These are phyloP conservation scores for Capsaspora owczarzaki DNA, from an alignment of 78 protist species.

Conservation along the genomic window DNA sequence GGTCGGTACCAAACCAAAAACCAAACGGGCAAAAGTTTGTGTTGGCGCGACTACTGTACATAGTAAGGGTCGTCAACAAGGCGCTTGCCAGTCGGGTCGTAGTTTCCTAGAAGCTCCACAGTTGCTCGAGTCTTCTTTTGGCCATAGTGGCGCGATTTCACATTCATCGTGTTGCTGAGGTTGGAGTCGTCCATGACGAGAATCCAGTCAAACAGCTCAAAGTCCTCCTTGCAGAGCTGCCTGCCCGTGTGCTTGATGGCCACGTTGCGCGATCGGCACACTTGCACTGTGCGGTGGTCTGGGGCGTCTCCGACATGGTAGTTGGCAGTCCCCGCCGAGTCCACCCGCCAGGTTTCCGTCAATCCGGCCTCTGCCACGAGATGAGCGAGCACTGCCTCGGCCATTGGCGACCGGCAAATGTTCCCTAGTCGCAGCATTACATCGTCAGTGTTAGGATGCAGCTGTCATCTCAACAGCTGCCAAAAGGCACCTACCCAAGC, in stretches of 20 bases:
- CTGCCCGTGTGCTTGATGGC: neutral
- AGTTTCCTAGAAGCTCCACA: neutral
- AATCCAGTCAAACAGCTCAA: neutral
- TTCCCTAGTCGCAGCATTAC: no score
- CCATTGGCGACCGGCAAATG: slow-evolving; percentile 8
- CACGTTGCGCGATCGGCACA: neutral
- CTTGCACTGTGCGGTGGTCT: neutral
- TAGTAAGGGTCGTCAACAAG: neutral
- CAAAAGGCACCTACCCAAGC: no score
- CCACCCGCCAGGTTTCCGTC: neutral
- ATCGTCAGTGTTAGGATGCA: no score
- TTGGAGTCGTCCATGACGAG: slow-evolving; percentile 1
- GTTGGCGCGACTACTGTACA: neutral
- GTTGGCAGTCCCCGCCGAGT: neutral
- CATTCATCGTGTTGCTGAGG: neutral
- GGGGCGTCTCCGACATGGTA: neutral
- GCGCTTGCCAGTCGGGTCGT: neutral
- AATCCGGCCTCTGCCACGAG: neutral
- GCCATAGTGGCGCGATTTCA: no score
- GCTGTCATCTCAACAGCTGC: no score
- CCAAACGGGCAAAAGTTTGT: neutral
- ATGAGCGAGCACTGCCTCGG: neutral
- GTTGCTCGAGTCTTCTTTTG: neutral
- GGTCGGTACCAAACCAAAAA: neutral
- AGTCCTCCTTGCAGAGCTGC: neutral